Base-by-base conservation (phyloP, 306 rosid genomes). In the Lotus japonicus region DNA sequence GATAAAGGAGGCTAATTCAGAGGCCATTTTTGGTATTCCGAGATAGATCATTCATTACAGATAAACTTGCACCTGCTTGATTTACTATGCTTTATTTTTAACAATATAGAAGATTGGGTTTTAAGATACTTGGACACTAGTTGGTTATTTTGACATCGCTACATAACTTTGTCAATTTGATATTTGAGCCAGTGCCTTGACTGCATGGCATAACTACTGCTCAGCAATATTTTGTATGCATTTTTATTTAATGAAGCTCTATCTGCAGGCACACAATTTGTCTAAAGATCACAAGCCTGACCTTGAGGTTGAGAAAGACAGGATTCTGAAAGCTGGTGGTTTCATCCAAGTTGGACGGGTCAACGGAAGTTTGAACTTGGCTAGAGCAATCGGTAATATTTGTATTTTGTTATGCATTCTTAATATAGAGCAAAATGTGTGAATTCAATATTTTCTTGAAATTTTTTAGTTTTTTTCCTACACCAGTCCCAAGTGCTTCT, bases 251-350 rank as follows among this genome's bases (percentile, higher is more conserved):
- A 36, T 16, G 56, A 75, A 54, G 66, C 57, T 77, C 13, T 77
- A 39, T 70, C 57, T 75, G 80, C 86, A 90, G 98, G 98, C 98
- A 71, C 84, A 88, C 73, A 75, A 87, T 70, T 73, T 94, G 81
- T 90, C 97, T 57, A 88, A 85, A 74, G 98, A 94, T 88, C 98
- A 94, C 86, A 94, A 94, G 78, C 98, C 96, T 46, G 92, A 90
- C 51, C 83, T 94, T 39, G 98, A 90, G 74, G 56, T 58, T 75
- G 98, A 94, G 87, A 90, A 77, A 72, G 97, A 86, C 35, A 90
- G 98, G 79, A 94, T 94, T 85, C 70, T 85, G 44, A 84, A 88
- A 77, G 98, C 96, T 44, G 98, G 98, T 79, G 97, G 98, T 45
- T 94, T 82, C 74, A 85, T 94, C 54, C 97, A 87, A 80, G 91